Base-by-base conservation (phyloP, 345 rosid species). In the Reutealis trisperma region DNA sequence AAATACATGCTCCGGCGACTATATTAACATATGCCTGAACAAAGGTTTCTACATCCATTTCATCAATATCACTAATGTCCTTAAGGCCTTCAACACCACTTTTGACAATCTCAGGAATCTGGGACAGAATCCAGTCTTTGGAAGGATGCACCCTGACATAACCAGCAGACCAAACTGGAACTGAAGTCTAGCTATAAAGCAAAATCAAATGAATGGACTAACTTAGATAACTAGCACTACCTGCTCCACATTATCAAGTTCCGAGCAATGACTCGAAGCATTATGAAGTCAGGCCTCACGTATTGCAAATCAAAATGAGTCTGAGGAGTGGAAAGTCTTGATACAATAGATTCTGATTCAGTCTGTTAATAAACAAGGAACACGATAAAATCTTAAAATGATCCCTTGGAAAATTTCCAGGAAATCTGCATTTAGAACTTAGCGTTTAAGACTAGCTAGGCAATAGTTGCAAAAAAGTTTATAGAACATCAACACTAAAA, bases 241-340 rank as follows among this genome's bases (percentile, higher is more conserved):
- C 98, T 92, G 88, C 87, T 87, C 99, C 98, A 96, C 97, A 93
- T 90, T 79, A 96, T 90, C 87, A 96, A 78, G 84, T 91, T 96
- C 77, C 93, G 88, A 82, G 99, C 97, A 90, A 96, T 88, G 79
- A 96, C 93, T 77, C 98, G 98, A 83, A 95, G 99, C 96, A 95
- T 88, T 80, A 96, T 90, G 85, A 93, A 96, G 85, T 96, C 97
- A 66, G 99, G 97, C 87, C 99, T 91, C 84, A 96, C 90, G 45
- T 93, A 93, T 74, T 90, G 90, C 85, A 96, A 83, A 75, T 91
- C 98, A 80, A 89, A 96, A 76, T 71, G 88, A 25, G 97, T 93
- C 83, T 86, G 86, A 75, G 99, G 99, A 80, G 92, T 91, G 69
- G 89, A 88, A 84, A 96, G 89, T 90, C 89, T 88, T 63, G 97